These are phyloP conservation scores for Phragmites australis DNA, from an alignment of 176 grass and related monocot species.

Conservation along the genomic window DNA sequence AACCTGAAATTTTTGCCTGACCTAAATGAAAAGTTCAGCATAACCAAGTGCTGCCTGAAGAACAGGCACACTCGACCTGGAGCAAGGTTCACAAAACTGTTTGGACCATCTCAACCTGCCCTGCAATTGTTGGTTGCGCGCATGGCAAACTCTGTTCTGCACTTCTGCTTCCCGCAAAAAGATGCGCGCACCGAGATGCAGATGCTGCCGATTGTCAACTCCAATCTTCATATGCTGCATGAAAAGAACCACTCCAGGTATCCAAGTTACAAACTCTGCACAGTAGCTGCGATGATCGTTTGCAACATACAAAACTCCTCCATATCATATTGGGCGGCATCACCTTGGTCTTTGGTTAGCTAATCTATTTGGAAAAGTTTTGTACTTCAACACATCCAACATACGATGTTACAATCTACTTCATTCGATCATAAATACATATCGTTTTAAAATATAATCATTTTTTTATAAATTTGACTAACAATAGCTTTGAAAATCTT, in stretches of 20 bases:
- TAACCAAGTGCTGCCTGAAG: not conserved
- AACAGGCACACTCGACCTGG: not conserved
- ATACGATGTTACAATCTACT: not conserved
- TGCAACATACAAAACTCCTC: not conserved
- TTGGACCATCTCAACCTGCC: no score
- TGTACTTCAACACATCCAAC: not conserved
- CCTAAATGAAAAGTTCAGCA: not conserved
- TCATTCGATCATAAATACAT: no score
- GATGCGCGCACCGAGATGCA: not conserved
- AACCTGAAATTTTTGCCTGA: not conserved
- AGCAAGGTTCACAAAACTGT: no score
- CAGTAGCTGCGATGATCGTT: not conserved
- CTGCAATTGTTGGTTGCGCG: not conserved
- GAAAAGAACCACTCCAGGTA: not conserved
- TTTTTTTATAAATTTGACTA: no score
- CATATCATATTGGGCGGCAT: not conserved
- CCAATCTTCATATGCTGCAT: not conserved
- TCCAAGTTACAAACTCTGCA: not conserved
- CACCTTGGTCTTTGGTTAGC: not conserved
- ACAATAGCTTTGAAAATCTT: no score
- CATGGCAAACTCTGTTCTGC: not conserved
- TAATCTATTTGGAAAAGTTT: slow-evolving; percentile 7
- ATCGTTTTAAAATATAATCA: no score
- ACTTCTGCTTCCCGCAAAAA: not conserved
- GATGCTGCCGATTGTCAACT: not conserved